Base-by-base conservation (phyloP, 257 asterid genomes). In the Apocynum venetum region DNA sequence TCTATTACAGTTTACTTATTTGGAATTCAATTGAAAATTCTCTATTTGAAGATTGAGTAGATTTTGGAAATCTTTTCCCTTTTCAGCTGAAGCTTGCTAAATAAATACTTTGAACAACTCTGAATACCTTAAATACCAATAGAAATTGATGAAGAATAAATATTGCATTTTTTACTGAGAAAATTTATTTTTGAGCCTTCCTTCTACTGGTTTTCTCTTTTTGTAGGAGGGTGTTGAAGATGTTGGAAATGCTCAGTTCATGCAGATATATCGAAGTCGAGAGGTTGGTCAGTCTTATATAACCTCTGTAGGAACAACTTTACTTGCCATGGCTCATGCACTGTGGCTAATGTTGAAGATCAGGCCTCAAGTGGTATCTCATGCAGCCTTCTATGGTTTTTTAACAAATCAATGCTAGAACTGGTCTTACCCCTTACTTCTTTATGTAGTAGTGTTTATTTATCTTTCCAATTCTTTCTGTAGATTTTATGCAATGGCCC, bases 401-500 rank as follows among this genome's bases (percentile, higher is more conserved):
- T 59, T 4, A 19, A 55, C 19, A 49, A 64, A 76, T 19, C 25
- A 47, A 12, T 49, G 7, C 3, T 40, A 0, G 17, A 38, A 15
- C 14, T 53, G 76, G 7, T 17, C 6, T 31, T 10, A n/a, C 65
- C 0, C n/a, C 25, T 51, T 53, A 2, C 44, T 69, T 31, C 57
- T 53, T 72, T 14, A n/a, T 2, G 35, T 4, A 66, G 35, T 4
- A 66, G 12, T 47, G 43, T 61, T 80, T 67, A 69, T 53, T 46
- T n/a, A 3, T 41, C 3, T 75, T 75, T 57, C 31, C 11, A 8
- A 25, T 75, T 66, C 9, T 4, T 75, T 75, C 53, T 76, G 74
- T 90, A 94, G 97, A 89, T 93, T 81, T 82, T 93, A 63, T 93
- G 98, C 88, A 95, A 92, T 81, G 98, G 98, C 40, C 98, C 98